Evolutionary conservation across 2,329 filamentous ascomycete species (phyloP).

Genomic region (Fulvia fulva): DNA sequence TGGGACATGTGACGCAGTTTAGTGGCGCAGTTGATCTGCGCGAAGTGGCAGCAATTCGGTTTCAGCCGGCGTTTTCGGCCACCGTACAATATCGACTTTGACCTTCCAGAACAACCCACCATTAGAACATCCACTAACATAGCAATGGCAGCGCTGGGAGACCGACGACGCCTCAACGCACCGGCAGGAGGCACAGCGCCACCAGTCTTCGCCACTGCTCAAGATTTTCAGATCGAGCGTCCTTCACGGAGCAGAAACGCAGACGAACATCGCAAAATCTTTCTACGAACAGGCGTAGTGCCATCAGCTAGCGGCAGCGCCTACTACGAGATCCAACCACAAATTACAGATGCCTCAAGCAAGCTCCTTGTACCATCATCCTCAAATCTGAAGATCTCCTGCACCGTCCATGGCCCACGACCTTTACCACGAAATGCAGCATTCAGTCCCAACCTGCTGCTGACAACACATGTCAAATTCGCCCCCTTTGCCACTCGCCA

Average conservation of each 20-base stretch:
- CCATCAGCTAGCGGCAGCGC: conserved; percentile 92
- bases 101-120: conserved; percentile 3
- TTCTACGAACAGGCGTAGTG: conserved; percentile 85
- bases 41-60: not conserved
- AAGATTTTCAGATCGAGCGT: conserved; percentile 42
- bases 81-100: conserved; percentile 5
- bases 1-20: conserved; percentile 4
- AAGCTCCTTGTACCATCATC: conserved; percentile 50
- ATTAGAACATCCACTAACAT: conserved; percentile 8
- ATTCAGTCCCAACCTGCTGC: conserved; percentile 86
- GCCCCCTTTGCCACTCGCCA: conserved; percentile 86
- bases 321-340: conserved; percentile 63
- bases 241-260: conserved; percentile 58
- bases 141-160: conserved; percentile 49
- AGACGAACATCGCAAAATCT: conserved; percentile 78
- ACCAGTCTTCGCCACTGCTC: conserved; percentile 62
- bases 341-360: conserved; percentile 35
- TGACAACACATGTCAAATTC: conserved; percentile 93
- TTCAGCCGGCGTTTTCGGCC: too few species aligned
- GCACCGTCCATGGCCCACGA: conserved; percentile 88
- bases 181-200: conserved; percentile 72
- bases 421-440: conserved; percentile 84
- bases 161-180: conserved; percentile 86
- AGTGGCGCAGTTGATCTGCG: not conserved
- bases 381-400: conserved; percentile 81